Evolutionary conservation across 192 early-diverging fungal species (phyloP).

Genomic region (Umbelopsis isabellina): DNA sequence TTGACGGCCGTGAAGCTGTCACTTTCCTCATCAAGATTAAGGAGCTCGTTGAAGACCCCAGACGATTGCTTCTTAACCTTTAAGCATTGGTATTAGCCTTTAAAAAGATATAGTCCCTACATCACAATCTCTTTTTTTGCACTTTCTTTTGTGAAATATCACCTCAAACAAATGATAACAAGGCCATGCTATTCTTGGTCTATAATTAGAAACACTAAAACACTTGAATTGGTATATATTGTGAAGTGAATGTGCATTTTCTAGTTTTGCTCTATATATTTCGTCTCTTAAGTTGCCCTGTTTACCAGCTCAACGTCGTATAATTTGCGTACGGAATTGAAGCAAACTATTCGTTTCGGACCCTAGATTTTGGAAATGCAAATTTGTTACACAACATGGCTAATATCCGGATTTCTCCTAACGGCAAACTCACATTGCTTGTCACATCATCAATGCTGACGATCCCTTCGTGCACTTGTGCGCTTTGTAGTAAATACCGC

Average conservation of each 20-base stretch:
- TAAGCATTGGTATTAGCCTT: slow-evolving; percentile 48
- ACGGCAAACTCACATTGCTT: neutral
- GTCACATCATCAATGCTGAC: slow-evolving; percentile 49
- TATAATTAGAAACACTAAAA: slow-evolving; percentile 13
- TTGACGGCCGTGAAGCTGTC: slow-evolving; percentile 98
- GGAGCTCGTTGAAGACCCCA: slow-evolving; percentile 95
- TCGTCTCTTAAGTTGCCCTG: neutral
- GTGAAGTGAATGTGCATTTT: neutral
- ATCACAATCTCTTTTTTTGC: neutral
- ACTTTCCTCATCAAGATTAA: slow-evolving; percentile 98
- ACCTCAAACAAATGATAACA: slow-evolving; percentile 15
- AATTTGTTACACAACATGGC: too few relatives aligned
- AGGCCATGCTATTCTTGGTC: neutral
- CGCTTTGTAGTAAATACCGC: slow-evolving; percentile 41
- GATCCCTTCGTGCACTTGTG: slow-evolving; percentile 38
- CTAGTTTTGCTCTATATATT: neutral
- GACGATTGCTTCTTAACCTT: slow-evolving; percentile 85
- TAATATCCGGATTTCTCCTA: too few relatives aligned
- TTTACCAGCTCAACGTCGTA: neutral
- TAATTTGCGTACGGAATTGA: slow-evolving; percentile 9
- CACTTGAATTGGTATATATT: neutral
- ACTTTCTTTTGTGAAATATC: slow-evolving; percentile 7
- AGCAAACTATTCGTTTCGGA: neutral
- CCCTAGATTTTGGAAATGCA: neutral
- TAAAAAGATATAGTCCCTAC: slow-evolving; percentile 15